phyloP scores from a whole-genome alignment of 2,329 filamentous ascomycete genomes.

The Niveomyces coronatus region DNA sequence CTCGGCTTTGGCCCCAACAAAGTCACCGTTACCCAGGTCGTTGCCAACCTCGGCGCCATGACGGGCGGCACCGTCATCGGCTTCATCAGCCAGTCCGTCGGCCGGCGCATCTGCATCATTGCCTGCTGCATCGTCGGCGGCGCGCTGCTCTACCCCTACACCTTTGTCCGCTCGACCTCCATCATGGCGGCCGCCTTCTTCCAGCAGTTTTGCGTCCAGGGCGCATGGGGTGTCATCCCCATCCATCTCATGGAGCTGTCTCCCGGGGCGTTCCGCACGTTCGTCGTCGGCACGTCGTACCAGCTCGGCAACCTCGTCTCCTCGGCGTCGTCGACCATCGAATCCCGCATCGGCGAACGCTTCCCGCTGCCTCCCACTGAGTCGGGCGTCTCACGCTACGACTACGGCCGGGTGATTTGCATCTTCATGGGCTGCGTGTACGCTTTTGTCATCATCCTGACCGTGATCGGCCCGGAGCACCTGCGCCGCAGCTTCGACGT shows the following conservation, averaged over 20 bases:
- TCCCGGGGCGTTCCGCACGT: conserved; percentile 62
- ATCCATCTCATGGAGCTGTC: conserved; percentile 71
- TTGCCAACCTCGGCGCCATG: conserved; percentile 63
- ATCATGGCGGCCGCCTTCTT: conserved; percentile 79
- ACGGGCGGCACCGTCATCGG: conserved; percentile 56
- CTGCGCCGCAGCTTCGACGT: conserved; percentile 41
- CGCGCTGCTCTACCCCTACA: conserved; percentile 75
- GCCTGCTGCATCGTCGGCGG: conserved; percentile 55
- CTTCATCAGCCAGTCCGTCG: conserved; percentile 58
- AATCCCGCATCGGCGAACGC: conserved; percentile 61
- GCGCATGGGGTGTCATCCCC: conserved; percentile 66
- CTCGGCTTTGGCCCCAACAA: conserved; percentile 40
- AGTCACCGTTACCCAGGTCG: conserved; percentile 61
- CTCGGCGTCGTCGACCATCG: conserved; percentile 62
- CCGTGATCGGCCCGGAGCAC: conserved; percentile 51
- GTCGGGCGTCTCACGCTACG: conserved; percentile 42
- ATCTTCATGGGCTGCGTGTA: conserved; percentile 88
- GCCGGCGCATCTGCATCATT: conserved; percentile 59
- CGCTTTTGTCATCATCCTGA: conserved; percentile 48
- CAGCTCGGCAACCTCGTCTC: conserved; percentile 69
- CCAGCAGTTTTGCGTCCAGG: conserved; percentile 69
- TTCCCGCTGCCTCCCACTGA: conserved; percentile 57
- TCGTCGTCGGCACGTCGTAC: conserved; percentile 64
- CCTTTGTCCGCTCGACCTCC: conserved; percentile 49
- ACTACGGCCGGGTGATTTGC: conserved; percentile 77